Percentiles rank a stretch among this genome's conserved stretches.
Evolutionary conservation across 2,329 filamentous ascomycete species (phyloP).

Genomic region (Botrytis cinerea): DNA sequence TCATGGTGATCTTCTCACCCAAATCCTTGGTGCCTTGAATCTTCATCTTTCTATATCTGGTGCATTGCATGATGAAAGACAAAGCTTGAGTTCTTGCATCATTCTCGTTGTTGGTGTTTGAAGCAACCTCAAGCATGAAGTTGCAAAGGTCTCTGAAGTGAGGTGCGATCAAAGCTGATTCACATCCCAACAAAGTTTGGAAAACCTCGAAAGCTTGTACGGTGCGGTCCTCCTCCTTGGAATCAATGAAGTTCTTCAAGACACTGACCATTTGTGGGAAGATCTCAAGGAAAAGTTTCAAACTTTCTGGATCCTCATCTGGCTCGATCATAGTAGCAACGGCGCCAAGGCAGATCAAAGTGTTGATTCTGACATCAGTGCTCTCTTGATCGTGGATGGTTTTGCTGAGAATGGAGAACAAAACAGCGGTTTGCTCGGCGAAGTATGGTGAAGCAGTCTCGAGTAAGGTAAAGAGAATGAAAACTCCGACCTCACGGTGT

Average conservation of each 20-base stretch:
- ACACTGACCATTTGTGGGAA: constrained; percentile 88
- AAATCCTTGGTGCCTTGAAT: constrained; percentile 84
- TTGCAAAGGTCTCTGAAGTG: constrained; percentile 89
- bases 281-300: constrained; percentile 75
- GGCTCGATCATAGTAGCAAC: constrained; percentile 85
- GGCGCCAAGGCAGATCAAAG: constrained; percentile 84
- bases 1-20: constrained; percentile 82
- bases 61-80: constrained; percentile 89
- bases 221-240: constrained; percentile 80
- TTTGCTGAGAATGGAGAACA: constrained; percentile 80
- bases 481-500: constrained; percentile 87
- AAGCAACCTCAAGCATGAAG: constrained; percentile 89
- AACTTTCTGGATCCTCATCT: constrained; percentile 75
- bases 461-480: constrained; percentile 88
- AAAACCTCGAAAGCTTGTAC: constrained; percentile 95
- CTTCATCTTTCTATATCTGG: constrained; percentile 92
- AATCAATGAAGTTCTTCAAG: constrained; percentile 79
- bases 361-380: constrained; percentile 91
- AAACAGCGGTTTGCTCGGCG: constrained; percentile 73
- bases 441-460: constrained; percentile 87
- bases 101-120: constrained; percentile 75
- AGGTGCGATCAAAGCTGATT: constrained; percentile 76
- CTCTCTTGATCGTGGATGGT: constrained; percentile 91
- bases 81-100: constrained; percentile 88
- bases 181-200: constrained; percentile 90